phyloP scores from a whole-genome alignment of 805 yeast species.

The Teunomyces stri region DNA sequence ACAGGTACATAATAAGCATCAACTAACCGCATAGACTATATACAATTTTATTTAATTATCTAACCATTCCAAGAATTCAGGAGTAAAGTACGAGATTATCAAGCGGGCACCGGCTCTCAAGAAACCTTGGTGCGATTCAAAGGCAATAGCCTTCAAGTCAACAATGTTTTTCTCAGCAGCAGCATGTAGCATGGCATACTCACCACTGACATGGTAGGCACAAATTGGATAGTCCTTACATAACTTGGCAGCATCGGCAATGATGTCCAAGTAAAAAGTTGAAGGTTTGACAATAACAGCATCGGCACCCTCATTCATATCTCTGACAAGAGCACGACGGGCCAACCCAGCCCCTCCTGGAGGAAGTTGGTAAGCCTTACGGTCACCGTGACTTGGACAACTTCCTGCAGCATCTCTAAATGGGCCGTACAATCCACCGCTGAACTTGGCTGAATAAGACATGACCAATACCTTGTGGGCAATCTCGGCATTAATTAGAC shows the following conservation, averaged over 20 bases:
- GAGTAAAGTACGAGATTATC: conserved; percentile 89
- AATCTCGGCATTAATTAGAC: conserved; percentile 72
- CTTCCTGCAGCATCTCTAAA: conserved; percentile 98
- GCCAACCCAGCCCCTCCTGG: conserved; percentile 92
- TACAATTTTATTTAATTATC: conserved; percentile 17
- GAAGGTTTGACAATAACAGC: conserved; percentile 95
- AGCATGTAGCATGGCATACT: conserved; percentile 96
- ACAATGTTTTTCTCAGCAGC: conserved; percentile 95
- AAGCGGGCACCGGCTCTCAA: conserved; percentile 94
- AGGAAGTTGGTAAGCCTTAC: conserved; percentile 91
- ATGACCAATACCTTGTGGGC: conserved; percentile 88
- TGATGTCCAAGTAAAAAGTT: conserved; percentile 88
- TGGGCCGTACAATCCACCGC: conserved; percentile 92
- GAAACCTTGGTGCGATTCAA: conserved; percentile 87
- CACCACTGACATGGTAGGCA: conserved; percentile 96
- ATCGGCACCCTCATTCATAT: conserved; percentile 90
- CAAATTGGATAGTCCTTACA: conserved; percentile 86
- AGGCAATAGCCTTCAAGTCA: conserved; percentile 77
- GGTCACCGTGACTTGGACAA: conserved; percentile 84
- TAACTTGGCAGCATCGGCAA: conserved; percentile 80
- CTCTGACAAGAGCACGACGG: conserved; percentile 83
- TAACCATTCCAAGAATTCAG: conserved; percentile 94
- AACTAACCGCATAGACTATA: conserved; percentile 3
- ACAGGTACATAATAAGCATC: conserved; percentile 7
- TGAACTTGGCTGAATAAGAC: conserved; percentile 93